phyloP scores from a whole-genome alignment of 139 green algal species.

The Chlorella sp. region DNA sequence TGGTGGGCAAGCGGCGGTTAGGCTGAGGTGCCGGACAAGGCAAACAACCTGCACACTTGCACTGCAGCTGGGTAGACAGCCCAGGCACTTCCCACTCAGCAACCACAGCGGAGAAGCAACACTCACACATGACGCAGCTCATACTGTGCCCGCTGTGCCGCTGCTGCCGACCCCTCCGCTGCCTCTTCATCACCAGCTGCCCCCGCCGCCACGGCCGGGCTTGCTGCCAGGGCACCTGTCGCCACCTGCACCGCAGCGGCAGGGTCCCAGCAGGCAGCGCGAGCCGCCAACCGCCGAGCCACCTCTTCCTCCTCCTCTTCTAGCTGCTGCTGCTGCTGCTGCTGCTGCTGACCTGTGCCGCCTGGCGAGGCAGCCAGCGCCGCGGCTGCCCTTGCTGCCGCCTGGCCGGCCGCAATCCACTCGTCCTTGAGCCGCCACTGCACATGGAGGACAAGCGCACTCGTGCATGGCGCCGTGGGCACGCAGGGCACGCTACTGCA shows the following conservation, averaged over 20 bases:
- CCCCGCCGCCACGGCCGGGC: background rate
- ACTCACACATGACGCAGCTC: conserved; percentile 24
- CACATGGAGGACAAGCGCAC: too few relatives aligned
- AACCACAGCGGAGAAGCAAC: too few relatives aligned
- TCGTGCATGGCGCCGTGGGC: too few relatives aligned
- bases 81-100: too few relatives aligned
- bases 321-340: background rate
- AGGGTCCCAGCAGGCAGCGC: background rate
- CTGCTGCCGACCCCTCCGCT: background rate
- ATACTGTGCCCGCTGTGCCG: too few relatives aligned
- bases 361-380: background rate
- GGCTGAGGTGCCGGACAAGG: too few relatives aligned
- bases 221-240: background rate
- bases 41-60: too few relatives aligned
- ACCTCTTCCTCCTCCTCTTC: background rate
- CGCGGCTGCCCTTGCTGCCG: background rate
- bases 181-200: background rate
- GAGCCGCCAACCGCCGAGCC: background rate
- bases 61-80: too few relatives aligned
- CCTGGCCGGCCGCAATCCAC: background rate
- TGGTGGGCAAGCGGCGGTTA: too few relatives aligned
- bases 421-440: conserved; percentile 30
- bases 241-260: background rate
- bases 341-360: background rate
- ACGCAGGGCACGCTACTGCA: too few relatives aligned